Percentiles rank a stretch among this genome's conserved stretches.
Evolutionary conservation across 2,329 filamentous ascomycete genomes (phyloP).

Genomic region (Penicillium sclerotiorum): DNA sequence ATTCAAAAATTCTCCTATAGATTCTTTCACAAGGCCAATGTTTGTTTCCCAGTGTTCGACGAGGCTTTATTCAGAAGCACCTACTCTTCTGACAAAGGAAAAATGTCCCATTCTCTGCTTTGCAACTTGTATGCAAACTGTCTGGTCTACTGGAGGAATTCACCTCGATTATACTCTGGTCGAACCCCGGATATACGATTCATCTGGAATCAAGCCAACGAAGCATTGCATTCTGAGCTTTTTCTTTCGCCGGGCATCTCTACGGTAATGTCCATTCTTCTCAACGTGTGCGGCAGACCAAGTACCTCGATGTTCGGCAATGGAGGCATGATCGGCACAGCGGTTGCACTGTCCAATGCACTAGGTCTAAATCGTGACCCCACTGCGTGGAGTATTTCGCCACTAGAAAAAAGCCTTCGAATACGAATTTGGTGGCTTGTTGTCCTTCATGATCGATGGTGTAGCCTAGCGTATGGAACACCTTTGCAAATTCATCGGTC

Average conservation of each 20-base stretch:
- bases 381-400: conserved; percentile 55
- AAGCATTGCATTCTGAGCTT: conserved; percentile 59
- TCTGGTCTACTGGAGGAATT: conserved; percentile 55
- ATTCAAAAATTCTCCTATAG: conserved; percentile 29
- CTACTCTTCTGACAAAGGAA: conserved; percentile 45
- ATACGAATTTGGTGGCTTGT: conserved; percentile 62
- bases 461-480: conserved; percentile 57
- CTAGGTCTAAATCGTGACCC: conserved; percentile 60
- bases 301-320: conserved; percentile 60
- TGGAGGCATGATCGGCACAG: conserved; percentile 53
- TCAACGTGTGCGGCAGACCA: conserved; percentile 60
- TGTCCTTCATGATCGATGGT: conserved; percentile 58
- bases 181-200: conserved; percentile 56
- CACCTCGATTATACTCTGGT: conserved; percentile 35
- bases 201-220: conserved; percentile 60
- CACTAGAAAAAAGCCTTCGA: conserved; percentile 54
- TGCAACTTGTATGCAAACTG: conserved; percentile 56
- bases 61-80: conserved; percentile 50
- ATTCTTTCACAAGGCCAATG: conserved; percentile 55
- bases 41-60: conserved; percentile 59
- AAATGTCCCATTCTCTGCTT: conserved; percentile 56
- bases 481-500: conserved; percentile 51
- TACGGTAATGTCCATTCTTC: conserved; percentile 55
- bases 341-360: conserved; percentile 57
- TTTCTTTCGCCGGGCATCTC: conserved; percentile 57